Evolutionary conservation across 257 asterid genomes (phyloP).

Genomic region (Gardenia jasminoides): DNA sequence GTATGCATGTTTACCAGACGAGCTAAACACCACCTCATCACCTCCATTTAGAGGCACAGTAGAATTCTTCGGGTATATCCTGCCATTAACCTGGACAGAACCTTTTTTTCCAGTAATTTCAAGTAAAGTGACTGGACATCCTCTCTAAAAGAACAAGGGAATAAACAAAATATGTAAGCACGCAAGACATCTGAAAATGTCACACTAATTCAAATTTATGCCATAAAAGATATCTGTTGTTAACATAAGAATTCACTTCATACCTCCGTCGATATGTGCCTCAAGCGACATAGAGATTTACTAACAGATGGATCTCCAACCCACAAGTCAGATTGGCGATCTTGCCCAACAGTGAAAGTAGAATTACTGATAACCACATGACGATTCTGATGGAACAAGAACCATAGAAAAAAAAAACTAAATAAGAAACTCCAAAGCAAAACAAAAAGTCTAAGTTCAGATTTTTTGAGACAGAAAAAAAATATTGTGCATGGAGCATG

Average conservation of each 20-base stretch:
- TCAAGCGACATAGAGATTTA: slow-evolving; percentile 67
- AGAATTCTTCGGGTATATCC: slow-evolving; percentile 57
- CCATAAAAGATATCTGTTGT: not conserved
- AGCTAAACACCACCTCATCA: slow-evolving; percentile 82
- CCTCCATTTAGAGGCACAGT: slow-evolving; percentile 69
- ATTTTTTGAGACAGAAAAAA: not conserved
- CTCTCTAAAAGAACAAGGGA: slow-evolving; percentile 44
- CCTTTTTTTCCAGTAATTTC: slow-evolving; percentile 82
- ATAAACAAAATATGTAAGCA: slow-evolving; percentile 16
- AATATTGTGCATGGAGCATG: not conserved
- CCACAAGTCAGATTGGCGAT: slow-evolving; percentile 57
- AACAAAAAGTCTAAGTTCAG: not conserved
- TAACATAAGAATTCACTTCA: slow-evolving; percentile 8
- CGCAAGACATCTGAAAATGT: slow-evolving; percentile 2
- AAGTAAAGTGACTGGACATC: slow-evolving; percentile 57
- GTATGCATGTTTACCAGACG: slow-evolving; percentile 64
- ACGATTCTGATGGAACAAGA: slow-evolving; percentile 48
- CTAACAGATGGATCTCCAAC: slow-evolving; percentile 66
- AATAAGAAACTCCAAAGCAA: not conserved
- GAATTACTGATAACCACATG: slow-evolving; percentile 61
- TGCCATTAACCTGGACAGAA: slow-evolving; percentile 79
- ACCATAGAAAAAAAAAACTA: not conserved
- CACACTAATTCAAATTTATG: not conserved
- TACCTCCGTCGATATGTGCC: slow-evolving; percentile 69
- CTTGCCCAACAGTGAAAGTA: slow-evolving; percentile 51